A percentile compares a stretch with the other conserved stretches of the same genome.
phyloP scores from a whole-genome alignment of 805 yeast genomes.

The Lipomyces japonicus region DNA sequence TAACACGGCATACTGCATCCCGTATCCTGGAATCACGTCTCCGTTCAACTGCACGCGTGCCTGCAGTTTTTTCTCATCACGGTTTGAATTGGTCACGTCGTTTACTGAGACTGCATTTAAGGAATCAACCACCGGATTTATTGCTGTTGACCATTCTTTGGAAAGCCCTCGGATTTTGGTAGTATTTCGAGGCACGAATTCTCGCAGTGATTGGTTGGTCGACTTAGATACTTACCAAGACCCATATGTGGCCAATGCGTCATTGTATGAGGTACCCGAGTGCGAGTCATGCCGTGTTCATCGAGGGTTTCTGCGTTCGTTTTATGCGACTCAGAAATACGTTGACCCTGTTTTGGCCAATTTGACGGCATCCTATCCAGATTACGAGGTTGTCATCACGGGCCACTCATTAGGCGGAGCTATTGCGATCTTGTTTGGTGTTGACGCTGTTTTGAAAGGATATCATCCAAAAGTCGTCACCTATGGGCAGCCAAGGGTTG shows the following conservation, averaged over 20 bases:
- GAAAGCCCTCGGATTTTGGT: conserved; percentile 32
- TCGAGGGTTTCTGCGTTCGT: conserved; percentile 52
- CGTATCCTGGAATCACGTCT: conserved; percentile 27
- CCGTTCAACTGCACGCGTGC: conserved; percentile 31
- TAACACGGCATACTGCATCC: conserved; percentile 29
- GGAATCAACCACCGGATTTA: conserved; percentile 29
- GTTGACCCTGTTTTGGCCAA: conserved; percentile 17
- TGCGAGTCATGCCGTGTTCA: conserved; percentile 60
- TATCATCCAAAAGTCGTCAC: conserved; percentile 53
- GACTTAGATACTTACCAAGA: conserved; percentile 45
- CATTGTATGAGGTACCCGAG: background rate
- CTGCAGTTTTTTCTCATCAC: conserved; percentile 23
- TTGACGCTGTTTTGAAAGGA: conserved; percentile 56
- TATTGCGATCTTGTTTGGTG: conserved; percentile 57
- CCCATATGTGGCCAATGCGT: conserved; percentile 11
- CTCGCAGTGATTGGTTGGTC: conserved; percentile 57
- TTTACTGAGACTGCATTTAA: conserved; percentile 22
- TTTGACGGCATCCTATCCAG: conserved; percentile 42
- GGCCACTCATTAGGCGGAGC: conserved; percentile 84
- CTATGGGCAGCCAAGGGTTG: conserved; percentile 64
- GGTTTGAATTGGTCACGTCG: conserved; percentile 19
- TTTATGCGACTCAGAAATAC: conserved; percentile 45
- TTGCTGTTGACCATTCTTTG: conserved; percentile 44
- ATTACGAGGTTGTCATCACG: conserved; percentile 50
- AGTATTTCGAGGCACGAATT: conserved; percentile 62